phyloP scores from a whole-genome alignment of 1,284 basidiomycete genomes.

The Flammula alnicola region DNA sequence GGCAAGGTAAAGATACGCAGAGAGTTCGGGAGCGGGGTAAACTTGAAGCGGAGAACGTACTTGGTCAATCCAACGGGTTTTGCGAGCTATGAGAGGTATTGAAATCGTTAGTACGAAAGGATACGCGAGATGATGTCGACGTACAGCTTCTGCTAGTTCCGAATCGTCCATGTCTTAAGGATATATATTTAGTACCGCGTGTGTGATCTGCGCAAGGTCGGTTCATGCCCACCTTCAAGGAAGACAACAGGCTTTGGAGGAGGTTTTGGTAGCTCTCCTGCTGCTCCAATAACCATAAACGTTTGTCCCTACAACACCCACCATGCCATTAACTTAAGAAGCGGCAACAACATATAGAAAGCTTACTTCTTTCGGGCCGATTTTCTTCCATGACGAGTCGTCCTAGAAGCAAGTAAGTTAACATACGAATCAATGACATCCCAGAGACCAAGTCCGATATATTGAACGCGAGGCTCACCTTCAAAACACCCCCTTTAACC shows the following conservation, averaged over 20 bases:
- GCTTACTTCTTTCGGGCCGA: constrained; percentile 78
- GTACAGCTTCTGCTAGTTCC: constrained; percentile 79
- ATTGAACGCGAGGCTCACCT: constrained; percentile 49
- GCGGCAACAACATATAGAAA: constrained; percentile 1
- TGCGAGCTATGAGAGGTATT: constrained; percentile 47
- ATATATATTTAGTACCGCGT: constrained; percentile 5
- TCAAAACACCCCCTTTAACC: constrained; percentile 93
- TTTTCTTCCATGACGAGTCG: constrained; percentile 83
- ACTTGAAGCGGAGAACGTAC: constrained; percentile 37
- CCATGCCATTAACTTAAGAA: constrained; percentile 2
- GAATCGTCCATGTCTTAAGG: constrained; percentile 84
- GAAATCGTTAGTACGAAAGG: not conserved
- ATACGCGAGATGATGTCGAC: constrained; percentile 24
- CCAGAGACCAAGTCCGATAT: not conserved
- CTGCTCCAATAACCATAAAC: constrained; percentile 91
- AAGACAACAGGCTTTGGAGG: constrained; percentile 84
- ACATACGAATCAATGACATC: not conserved
- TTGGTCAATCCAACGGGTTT: constrained; percentile 76
- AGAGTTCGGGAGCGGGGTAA: not conserved
- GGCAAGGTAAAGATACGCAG: not conserved
- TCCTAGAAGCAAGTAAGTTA: constrained; percentile 55
- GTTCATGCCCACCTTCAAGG: constrained; percentile 61
- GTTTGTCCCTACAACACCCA: constrained; percentile 77
- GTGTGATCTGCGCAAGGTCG: not conserved
- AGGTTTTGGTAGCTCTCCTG: constrained; percentile 89